Evolutionary conservation across 495 filamentous ascomycete genomes (phyloP).

Genomic region (Hypoxylon trugodes): DNA sequence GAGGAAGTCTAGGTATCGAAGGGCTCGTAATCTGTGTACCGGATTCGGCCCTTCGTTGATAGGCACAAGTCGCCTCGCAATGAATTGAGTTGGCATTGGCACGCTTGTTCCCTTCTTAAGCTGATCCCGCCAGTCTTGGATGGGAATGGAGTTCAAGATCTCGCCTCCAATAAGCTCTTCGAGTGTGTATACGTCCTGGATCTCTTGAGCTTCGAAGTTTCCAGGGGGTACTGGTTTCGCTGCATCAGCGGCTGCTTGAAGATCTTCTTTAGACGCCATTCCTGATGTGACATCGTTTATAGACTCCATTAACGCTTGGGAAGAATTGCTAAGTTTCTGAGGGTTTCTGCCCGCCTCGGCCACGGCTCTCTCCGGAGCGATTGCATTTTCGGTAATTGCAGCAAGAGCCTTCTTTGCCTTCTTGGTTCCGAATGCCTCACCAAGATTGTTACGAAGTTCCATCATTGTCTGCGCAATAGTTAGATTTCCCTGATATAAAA

Average conservation of each 20-base stretch:
- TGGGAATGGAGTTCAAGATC: constrained; percentile 65
- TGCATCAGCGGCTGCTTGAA: constrained; percentile 72
- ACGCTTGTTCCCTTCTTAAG: constrained; percentile 65
- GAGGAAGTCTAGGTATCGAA: constrained; percentile 72
- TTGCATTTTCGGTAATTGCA: constrained; percentile 80
- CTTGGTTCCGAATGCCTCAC: constrained; percentile 91
- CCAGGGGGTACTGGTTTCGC: constrained; percentile 80
- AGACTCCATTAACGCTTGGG: constrained; percentile 68
- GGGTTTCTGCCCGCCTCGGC: constrained; percentile 49
- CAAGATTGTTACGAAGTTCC: constrained; percentile 73
- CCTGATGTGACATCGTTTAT: constrained; percentile 65
- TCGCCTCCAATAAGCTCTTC: constrained; percentile 71
- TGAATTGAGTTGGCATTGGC: constrained; percentile 69
- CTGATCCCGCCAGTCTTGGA: constrained; percentile 79
- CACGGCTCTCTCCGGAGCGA: constrained; percentile 54
- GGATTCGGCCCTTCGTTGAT: constrained; percentile 66
- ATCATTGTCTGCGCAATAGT: constrained; percentile 59
- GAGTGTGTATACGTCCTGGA: constrained; percentile 84
- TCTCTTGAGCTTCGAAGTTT: constrained; percentile 73
- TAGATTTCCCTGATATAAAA: constrained; percentile 19
- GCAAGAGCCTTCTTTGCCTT: constrained; percentile 88
- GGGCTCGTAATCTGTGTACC: constrained; percentile 64
- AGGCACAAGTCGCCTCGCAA: constrained; percentile 66
- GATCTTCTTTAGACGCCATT: constrained; percentile 67
- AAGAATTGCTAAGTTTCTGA: constrained; percentile 62